phyloP scores from a whole-genome alignment of 176 grass and related monocot genomes.

The Triticum aestivum region DNA sequence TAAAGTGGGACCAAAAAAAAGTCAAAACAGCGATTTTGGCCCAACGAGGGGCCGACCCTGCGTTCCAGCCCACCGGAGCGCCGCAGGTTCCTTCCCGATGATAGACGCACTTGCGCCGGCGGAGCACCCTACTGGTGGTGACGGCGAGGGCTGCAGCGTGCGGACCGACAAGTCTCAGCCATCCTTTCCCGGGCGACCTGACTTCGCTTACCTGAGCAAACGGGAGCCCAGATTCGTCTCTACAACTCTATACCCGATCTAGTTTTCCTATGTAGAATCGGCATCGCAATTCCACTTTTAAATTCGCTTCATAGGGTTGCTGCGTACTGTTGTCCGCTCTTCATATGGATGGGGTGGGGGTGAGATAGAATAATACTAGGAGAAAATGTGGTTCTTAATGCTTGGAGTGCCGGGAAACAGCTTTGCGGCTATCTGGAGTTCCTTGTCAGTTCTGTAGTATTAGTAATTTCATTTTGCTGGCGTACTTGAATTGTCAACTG shows the following conservation, averaged over 20 bases:
- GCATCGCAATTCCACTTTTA: background rate
- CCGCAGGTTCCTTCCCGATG: background rate
- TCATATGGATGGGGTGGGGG: background rate
- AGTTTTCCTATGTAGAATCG: background rate
- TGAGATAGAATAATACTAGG: background rate
- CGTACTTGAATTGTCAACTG: background rate
- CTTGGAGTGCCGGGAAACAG: background rate
- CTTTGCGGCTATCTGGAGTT: background rate
- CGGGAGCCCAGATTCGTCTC: constrained; percentile 16
- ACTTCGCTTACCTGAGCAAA: background rate
- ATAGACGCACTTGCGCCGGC: background rate
- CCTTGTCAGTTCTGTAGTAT: background rate
- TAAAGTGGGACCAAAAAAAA: no score
- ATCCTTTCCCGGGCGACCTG: background rate
- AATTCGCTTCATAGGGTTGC: background rate
- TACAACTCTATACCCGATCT: background rate
- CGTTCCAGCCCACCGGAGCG: no score
- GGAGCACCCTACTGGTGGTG: background rate
- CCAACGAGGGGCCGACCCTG: background rate
- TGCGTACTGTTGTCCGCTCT: background rate
- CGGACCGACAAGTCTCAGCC: background rate
- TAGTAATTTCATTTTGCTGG: background rate
- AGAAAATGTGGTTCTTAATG: background rate
- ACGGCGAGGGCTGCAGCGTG: background rate
- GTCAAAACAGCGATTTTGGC: background rate